Evolutionary conservation across 2,329 filamentous ascomycete species (phyloP).

Genomic region (Colletotrichum ledebouriae): DNA sequence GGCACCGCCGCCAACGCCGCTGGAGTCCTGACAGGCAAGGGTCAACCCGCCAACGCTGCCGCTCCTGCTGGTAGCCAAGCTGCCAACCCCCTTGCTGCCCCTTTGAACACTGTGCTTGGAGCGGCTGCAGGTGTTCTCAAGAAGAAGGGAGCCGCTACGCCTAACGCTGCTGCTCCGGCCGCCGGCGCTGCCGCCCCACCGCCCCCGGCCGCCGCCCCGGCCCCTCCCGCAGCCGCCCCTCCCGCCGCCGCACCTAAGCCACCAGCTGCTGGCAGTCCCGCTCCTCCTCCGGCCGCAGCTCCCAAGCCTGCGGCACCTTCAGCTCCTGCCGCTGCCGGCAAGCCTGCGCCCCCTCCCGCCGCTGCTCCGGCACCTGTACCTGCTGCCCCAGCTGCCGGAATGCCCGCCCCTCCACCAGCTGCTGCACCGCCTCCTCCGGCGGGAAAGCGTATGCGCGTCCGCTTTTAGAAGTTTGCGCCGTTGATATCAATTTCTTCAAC

Average conservation of each 20-base stretch:
- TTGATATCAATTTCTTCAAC: not conserved
- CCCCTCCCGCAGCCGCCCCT: slow-evolving; percentile 2
- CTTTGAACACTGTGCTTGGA: slow-evolving; percentile 26
- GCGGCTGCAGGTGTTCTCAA: slow-evolving; percentile 30
- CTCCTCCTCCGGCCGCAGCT: not conserved
- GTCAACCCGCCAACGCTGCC: slow-evolving; percentile 18
- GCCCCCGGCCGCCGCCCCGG: slow-evolving; percentile 2
- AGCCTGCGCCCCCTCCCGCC: not conserved
- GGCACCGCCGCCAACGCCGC: slow-evolving; percentile 33
- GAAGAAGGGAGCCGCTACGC: slow-evolving; percentile 26
- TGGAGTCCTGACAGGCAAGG: slow-evolving; percentile 38
- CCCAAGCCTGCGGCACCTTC: not conserved
- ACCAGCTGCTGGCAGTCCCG: slow-evolving; percentile 1
- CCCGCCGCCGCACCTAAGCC: not conserved
- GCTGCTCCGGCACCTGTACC: slow-evolving; percentile 4
- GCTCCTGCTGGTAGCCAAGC: slow-evolving; percentile 21
- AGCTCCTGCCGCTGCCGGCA: slow-evolving; percentile 2
- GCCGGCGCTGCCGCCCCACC: slow-evolving; percentile 9
- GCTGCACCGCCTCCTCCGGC: not conserved
- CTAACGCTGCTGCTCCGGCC: slow-evolving; percentile 10
- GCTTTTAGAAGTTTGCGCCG: not conserved
- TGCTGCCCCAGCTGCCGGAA: not conserved
- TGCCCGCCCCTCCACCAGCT: not conserved
- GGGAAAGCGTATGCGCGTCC: slow-evolving; percentile 12
- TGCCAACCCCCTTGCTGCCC: slow-evolving; percentile 19